Evolutionary conservation across 2,329 filamentous ascomycete genomes (phyloP), one percentile per base, ranked within the genome.

Genomic region (Botrytis paeoniae): DNA sequence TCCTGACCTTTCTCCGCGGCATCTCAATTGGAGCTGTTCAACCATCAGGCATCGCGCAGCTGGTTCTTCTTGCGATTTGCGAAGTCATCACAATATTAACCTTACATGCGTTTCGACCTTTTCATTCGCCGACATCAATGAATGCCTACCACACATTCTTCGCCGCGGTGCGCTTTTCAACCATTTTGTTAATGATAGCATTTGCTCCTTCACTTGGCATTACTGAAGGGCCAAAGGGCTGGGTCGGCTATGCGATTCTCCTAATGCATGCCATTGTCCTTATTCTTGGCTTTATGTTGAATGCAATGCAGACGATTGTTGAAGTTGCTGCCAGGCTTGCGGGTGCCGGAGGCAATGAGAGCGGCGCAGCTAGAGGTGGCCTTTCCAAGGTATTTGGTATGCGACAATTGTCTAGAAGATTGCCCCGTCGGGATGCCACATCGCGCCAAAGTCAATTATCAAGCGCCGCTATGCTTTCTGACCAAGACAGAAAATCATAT

Each of bases 141-240:
- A 98, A 98, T 80, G 89, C 93, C 16, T 98, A 98, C 77, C 95
- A 98, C 79, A 93, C 92, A 2, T 89, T 94, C 75, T 97, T 98
- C 82, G 89, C 94, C 0, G 84, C 87, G 3, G 85, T 97, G 22
- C 90, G 96, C 48, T 91, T 98, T 45, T 83, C 93, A 65, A 92
- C 92, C 0, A 87, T 94, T 64, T 84, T 95, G 71, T 84, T 95
- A 71, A 94, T 93, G 85, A 89, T 94, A 48, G 86, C 95, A 1
- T 99, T 99, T 81, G 89, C 95, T 20, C 94, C 95, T 1, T 92
- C 92, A 1, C 86, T 99, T 4, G 91, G 90, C 35, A 91, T 98
- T 8, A 88, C 88, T 0, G 92, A 97, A 79, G 89, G 92, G 0
- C 85, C 92, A 1, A 97, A 95, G 81, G 94, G 95, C 7, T 99